Percentiles rank a stretch among this genome's conserved stretches.
Conservation (phyloP, 192 early-diverging fungal genomes). For the Backusella parvicylindrica region DNA sequence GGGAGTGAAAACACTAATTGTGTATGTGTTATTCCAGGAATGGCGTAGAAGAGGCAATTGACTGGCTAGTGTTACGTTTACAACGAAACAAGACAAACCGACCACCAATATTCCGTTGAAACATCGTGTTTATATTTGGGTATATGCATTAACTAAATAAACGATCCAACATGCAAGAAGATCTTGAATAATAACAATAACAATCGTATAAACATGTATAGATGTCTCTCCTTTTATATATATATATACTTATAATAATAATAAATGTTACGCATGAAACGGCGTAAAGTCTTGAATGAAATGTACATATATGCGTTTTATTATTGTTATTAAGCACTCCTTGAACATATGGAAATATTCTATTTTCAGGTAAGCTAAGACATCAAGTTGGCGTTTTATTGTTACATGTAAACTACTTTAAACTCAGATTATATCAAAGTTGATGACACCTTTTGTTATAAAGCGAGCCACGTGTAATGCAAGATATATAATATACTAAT, state of each 20-base stretch:
- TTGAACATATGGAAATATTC: neutral
- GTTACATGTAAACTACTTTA: no score
- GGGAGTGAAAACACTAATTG: neutral
- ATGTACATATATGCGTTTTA: neutral
- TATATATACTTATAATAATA: neutral
- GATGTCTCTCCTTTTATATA: neutral
- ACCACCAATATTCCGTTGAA: slow-evolving; percentile 68
- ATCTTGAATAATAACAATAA: slow-evolving; percentile 1
- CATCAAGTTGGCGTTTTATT: neutral
- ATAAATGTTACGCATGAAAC: neutral
- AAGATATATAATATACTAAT: neutral
- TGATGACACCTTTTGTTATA: neutral
- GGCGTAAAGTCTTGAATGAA: slow-evolving; percentile 3
- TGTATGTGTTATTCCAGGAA: slow-evolving; percentile 48
- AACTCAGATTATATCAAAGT: neutral
- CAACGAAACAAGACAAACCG: slow-evolving; percentile 77
- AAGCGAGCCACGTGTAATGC: neutral
- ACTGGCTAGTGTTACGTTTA: slow-evolving; percentile 85
- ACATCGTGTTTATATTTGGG: slow-evolving; percentile 1
- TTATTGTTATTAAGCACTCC: neutral
- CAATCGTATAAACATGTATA: neutral
- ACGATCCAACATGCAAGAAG: slow-evolving; percentile 1
- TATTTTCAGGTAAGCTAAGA: neutral
- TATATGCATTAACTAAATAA: neutral
- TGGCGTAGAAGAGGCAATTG: slow-evolving; percentile 83